Conservation (phyloP, 1,284 basidiomycete genomes). For the Melampsora americana region DNA sequence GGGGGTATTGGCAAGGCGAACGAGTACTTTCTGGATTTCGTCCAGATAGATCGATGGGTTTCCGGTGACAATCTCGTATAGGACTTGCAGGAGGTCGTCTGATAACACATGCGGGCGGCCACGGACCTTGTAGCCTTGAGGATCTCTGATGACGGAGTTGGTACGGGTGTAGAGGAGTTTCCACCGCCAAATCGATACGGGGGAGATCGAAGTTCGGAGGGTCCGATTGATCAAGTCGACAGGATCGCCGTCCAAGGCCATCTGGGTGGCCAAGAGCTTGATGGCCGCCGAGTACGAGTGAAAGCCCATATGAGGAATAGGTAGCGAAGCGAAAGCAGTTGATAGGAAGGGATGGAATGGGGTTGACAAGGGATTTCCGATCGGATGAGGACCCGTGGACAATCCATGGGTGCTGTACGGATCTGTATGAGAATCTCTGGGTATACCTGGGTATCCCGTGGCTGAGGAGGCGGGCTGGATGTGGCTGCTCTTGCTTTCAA, state of each 20-base stretch:
- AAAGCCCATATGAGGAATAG: no score
- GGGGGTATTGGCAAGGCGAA: not conserved
- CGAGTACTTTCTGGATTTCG: not conserved
- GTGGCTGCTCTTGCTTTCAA: no score
- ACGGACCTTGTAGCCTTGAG: not conserved
- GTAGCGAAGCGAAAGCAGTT: no score
- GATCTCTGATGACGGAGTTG: not conserved
- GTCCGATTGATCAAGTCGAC: not conserved
- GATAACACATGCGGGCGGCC: not conserved
- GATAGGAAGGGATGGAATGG: no score
- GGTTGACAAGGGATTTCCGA: no score
- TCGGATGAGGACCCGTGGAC: no score
- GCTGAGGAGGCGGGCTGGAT: no score
- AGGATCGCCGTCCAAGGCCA: not conserved
- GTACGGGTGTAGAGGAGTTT: not conserved
- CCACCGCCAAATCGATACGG: not conserved
- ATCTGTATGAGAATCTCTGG: no score
- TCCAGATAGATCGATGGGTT: not conserved
- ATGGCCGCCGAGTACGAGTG: not conserved
- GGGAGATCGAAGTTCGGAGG: not conserved
- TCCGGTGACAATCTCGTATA: not conserved
- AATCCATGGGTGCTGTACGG: no score
- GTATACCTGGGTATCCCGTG: no score
- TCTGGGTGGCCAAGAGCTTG: slow-evolving; percentile 5
- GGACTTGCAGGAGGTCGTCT: not conserved